Base-by-base conservation (phyloP, 495 filamentous ascomycete species). In the Penicillium manginii region DNA sequence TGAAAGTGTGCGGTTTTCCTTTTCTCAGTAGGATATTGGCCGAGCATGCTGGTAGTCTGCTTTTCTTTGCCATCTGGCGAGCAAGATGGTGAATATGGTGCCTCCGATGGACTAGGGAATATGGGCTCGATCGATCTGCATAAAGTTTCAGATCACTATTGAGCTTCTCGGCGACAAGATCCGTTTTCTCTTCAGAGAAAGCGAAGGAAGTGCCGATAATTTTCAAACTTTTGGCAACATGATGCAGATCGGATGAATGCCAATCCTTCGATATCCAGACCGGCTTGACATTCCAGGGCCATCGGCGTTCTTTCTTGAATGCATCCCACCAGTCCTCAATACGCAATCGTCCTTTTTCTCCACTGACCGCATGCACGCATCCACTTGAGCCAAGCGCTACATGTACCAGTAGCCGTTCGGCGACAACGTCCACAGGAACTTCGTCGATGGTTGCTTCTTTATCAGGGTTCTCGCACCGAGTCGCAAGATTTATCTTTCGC, bases 401-500 rank as follows among this genome's bases (percentile, higher is more conserved):
- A 55, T 75, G 73, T 4, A 62, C 57, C 1, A 73, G 54, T 0
- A 66, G 48, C 19, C 69, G 54, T 39, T 73, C 71, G 1, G 61
- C 71, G 0, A 73, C 73, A 0, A 73, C 65, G 46, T 75, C 73
- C 12, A 75, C 66, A 2, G 71, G 71, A 8, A 75, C 69, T 45
- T 73, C 71, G 31, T 75, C 73, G 22, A 67, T 62, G 1, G 64
- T 69, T 2, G 61, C 58, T 10, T 74, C 61, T 37, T 54, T n/a
- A 1, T 66, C 54, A 2, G 72, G 72, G 8, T 71, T 50, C 19
- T 61, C 17, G 26, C 50, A 62, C 29, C 63, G 47, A 0, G 67
- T 60, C 8, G 64, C 26, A 0, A 68, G 52, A 1, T n/a, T 12
- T 2, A 72, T 69, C 26, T 52, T 59, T 3, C 67, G 61, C 2